A percentile compares a stretch with the other conserved stretches of the same genome.
These are phyloP conservation scores for Solanum gandarillasii DNA, from an alignment of 257 asterid genomes.

Conservation along the genomic window DNA sequence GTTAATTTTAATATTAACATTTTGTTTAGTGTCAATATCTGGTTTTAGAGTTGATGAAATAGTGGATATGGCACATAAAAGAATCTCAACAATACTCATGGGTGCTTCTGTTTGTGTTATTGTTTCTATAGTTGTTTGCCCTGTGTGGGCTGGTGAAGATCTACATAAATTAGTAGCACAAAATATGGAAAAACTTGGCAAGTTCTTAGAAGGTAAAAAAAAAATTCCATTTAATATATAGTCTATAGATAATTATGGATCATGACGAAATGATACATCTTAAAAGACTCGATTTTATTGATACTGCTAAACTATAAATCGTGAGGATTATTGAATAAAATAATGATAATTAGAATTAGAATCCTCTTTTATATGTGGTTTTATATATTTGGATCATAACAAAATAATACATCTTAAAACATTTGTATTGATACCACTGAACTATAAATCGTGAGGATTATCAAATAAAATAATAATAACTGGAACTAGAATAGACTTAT, in stretches of 20 bases:
- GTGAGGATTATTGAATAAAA: background rate
- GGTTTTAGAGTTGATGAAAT: slow-evolving; percentile 46
- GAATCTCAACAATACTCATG: slow-evolving; percentile 45
- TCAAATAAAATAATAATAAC: too few species aligned
- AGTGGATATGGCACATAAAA: slow-evolving; percentile 36
- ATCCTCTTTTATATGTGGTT: background rate
- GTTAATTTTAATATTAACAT: slow-evolving; percentile 60
- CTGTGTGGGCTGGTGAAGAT: slow-evolving; percentile 83
- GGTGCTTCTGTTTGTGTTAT: slow-evolving; percentile 53
- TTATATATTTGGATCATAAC: background rate
- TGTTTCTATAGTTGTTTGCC: slow-evolving; percentile 43
- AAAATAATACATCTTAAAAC: too few species aligned
- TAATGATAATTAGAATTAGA: background rate
- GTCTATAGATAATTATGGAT: background rate
- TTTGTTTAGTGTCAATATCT: slow-evolving; percentile 53
- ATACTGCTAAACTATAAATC: background rate
- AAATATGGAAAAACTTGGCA: slow-evolving; percentile 44
- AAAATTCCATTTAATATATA: background rate
- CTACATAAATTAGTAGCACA: slow-evolving; percentile 52
- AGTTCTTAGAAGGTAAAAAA: slow-evolving; percentile 42
- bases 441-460: background rate
- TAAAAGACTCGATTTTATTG: background rate
- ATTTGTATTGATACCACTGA: background rate
- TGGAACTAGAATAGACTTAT: background rate
- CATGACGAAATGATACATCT: background rate